These are phyloP conservation scores for Cubamyces lactineus DNA, from an alignment of 768 basidiomycete genomes.

Conservation along the genomic window DNA sequence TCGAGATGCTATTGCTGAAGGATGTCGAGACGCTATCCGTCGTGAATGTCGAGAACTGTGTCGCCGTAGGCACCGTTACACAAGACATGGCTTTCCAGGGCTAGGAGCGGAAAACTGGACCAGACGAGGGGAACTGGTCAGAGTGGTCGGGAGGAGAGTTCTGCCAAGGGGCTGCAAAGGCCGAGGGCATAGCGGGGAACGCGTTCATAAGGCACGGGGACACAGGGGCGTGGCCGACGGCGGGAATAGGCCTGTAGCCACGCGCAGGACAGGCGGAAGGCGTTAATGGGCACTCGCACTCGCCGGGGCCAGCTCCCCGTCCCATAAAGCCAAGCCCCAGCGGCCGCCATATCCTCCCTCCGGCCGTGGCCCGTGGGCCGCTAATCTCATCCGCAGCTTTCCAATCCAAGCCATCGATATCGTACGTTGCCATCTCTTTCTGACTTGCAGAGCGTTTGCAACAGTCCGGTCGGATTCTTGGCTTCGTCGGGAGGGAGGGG, in stretches of 20 bases:
- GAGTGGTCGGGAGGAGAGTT: neutral
- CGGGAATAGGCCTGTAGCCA: constrained; percentile 16
- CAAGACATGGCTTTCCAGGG: constrained; percentile 15
- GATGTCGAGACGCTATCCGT: constrained; percentile 26
- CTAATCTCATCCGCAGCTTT: no score
- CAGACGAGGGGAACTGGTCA: neutral
- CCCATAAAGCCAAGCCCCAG: neutral
- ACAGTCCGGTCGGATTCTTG: no score
- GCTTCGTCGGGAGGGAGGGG: no score
- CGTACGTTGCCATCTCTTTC: no score
- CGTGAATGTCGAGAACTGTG: constrained; percentile 27
- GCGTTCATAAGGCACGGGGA: constrained; percentile 8
- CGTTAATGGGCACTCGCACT: neutral
- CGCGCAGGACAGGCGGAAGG: constrained; percentile 12
- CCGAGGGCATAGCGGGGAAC: neutral
- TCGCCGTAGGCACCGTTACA: constrained; percentile 22
- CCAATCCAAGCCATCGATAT: no score
- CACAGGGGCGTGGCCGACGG: constrained; percentile 19
- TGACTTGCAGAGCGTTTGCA: no score
- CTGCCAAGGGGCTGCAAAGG: neutral
- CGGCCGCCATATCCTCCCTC: neutral
- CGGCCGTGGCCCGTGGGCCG: no score
- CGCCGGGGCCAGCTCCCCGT: neutral
- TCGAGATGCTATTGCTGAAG: constrained; percentile 19
- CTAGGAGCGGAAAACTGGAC: neutral